Evolutionary conservation across 192 early-diverging fungal genomes (phyloP).

Genomic region (Fimicolochytrium jonesii): DNA sequence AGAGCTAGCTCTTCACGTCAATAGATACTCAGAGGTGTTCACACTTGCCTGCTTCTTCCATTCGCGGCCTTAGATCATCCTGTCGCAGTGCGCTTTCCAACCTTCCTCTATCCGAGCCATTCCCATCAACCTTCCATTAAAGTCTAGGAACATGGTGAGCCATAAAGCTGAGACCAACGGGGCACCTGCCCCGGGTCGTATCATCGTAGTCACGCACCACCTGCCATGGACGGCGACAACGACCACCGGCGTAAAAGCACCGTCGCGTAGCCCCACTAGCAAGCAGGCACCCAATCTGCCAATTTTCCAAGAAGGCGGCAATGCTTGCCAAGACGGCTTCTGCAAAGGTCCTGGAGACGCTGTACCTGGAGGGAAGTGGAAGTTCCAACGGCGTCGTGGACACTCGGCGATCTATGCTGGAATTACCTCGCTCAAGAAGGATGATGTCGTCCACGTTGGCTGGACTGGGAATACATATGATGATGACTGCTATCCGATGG

Average conservation of each 20-base stretch:
- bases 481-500: conserved; percentile 52
- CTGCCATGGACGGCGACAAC: conserved; percentile 26
- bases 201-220: conserved; percentile 34
- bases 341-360: not conserved
- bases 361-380: conserved; percentile 5
- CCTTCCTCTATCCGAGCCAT: no score
- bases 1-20: no score
- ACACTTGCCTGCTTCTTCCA: no score
- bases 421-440: conserved; percentile 60
- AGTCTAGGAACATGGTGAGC: no score
- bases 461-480: conserved; percentile 64
- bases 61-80: no score
- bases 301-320: not conserved
- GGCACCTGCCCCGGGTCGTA: conserved; percentile 9
- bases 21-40: no score
- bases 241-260: conserved; percentile 5
- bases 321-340: not conserved
- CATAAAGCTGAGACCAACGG: no score
- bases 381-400: conserved; percentile 49
- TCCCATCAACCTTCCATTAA: no score
- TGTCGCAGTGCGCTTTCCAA: no score
- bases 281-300: not conserved
- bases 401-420: conserved; percentile 91
- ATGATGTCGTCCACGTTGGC: conserved; percentile 69
- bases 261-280: not conserved